Percentiles rank a stretch among this genome's conserved stretches.
Evolutionary conservation across 2,329 filamentous ascomycete species (phyloP).

Genomic region (Zalaria obscura): DNA sequence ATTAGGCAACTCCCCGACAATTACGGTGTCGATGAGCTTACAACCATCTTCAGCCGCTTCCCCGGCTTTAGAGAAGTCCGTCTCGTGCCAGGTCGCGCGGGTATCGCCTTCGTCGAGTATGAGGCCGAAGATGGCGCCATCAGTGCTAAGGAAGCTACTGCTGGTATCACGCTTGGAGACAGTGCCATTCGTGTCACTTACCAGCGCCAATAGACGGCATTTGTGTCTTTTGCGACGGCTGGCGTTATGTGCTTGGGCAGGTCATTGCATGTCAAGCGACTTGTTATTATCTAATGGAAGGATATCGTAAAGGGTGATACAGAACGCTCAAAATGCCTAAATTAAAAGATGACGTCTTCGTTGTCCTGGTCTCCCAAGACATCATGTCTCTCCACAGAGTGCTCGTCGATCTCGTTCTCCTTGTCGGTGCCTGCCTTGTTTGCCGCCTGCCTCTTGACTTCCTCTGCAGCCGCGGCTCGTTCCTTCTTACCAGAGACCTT

Average conservation of each 20-base stretch:
- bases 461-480: constrained; percentile 28
- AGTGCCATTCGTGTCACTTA: constrained; percentile 90
- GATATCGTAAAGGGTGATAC: background rate
- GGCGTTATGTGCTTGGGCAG: no score
- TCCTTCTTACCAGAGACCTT: constrained; percentile 70
- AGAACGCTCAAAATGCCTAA: background rate
- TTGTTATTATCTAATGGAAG: background rate
- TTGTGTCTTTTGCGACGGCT: no score
- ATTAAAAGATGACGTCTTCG: constrained; percentile 17
- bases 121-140: constrained; percentile 81
- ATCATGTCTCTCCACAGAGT: constrained; percentile 12
- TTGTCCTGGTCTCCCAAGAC: constrained; percentile 19
- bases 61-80: constrained; percentile 91
- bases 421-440: constrained; percentile 7
- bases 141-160: constrained; percentile 83
- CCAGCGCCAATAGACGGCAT: constrained; percentile 56
- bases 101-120: constrained; percentile 95
- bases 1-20: constrained; percentile 83
- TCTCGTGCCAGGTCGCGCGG: constrained; percentile 69
- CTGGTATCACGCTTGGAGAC: constrained; percentile 66
- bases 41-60: constrained; percentile 71
- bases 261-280: background rate
- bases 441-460: constrained; percentile 10
- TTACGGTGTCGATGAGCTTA: constrained; percentile 67
- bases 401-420: background rate